These are phyloP conservation scores for Boeremia lycopersici DNA, from an alignment of 2,329 filamentous ascomycete species.

Conservation along the genomic window DNA sequence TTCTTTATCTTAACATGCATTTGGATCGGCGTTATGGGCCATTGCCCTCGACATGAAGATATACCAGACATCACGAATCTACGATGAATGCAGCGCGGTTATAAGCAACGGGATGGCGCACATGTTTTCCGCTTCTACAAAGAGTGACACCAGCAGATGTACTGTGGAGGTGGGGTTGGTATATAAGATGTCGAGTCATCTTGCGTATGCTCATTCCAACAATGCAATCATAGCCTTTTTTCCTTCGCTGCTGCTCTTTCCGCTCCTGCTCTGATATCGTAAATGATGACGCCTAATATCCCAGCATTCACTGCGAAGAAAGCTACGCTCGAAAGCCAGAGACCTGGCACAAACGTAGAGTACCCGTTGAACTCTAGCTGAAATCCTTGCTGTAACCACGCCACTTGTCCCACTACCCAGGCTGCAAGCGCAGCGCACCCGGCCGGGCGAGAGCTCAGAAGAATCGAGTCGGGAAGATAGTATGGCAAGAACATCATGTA, in stretches of 20 bases:
- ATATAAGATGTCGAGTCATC: not conserved
- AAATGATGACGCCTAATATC: constrained; percentile 81
- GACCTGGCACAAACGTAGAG: constrained; percentile 83
- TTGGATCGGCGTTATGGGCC: not conserved
- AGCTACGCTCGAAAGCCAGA: constrained; percentile 74
- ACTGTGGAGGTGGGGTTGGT: not conserved
- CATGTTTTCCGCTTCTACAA: not conserved
- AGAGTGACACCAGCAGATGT: not conserved
- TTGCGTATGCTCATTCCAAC: not conserved
- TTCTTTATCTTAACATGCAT: not conserved
- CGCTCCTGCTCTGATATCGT: constrained; percentile 57
- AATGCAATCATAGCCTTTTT: constrained; percentile 6
- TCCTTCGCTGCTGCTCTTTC: not conserved
- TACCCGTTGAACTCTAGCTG: constrained; percentile 66
- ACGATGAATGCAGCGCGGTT: not conserved
- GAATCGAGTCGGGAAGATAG: constrained; percentile 80
- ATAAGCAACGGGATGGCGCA: not conserved
- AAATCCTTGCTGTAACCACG: constrained; percentile 59
- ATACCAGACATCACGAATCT: constrained; percentile 8
- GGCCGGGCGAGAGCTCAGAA: constrained; percentile 64
- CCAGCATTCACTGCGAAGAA: constrained; percentile 90
- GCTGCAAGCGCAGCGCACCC: constrained; percentile 70
- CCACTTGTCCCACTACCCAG: constrained; percentile 75
- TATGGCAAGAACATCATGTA: constrained; percentile 93
- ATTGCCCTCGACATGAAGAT: not conserved